These are phyloP conservation scores for Phlyctochytrium planicorne DNA, from an alignment of 192 early-diverging fungal genomes.

Conservation along the genomic window DNA sequence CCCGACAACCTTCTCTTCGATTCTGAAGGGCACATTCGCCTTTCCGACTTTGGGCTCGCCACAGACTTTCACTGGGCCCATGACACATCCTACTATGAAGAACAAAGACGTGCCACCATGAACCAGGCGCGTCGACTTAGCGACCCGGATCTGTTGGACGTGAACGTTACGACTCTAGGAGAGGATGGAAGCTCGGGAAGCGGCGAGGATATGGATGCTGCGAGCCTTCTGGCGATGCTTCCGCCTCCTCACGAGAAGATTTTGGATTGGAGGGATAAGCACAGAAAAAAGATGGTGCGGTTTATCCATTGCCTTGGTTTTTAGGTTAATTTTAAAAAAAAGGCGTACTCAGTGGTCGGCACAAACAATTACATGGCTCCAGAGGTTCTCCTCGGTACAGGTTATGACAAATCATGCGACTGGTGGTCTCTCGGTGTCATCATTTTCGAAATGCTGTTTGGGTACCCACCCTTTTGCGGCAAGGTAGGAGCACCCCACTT, in stretches of 20 bases:
- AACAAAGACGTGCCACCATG: neutral
- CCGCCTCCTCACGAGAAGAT: neutral
- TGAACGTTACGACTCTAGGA: neutral
- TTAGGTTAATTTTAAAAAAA: slow-evolving; percentile 32
- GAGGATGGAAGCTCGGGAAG: neutral
- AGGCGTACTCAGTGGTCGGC: slow-evolving; percentile 57
- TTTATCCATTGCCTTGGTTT: neutral
- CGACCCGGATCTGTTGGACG: neutral
- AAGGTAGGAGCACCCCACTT: too few relatives aligned
- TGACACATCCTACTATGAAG: slow-evolving; percentile 55
- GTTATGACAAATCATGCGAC: slow-evolving; percentile 65
- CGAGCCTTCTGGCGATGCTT: neutral
- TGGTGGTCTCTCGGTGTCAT: slow-evolving; percentile 81
- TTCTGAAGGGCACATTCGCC: slow-evolving; percentile 62
- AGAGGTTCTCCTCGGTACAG: slow-evolving; percentile 46
- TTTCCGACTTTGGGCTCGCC: slow-evolving; percentile 72
- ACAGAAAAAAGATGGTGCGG: slow-evolving; percentile 33
- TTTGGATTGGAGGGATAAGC: slow-evolving; percentile 23
- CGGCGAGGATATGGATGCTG: neutral
- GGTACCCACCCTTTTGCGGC: slow-evolving; percentile 49
- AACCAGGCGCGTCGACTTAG: neutral
- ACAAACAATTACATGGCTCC: slow-evolving; percentile 71
- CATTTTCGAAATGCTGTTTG: slow-evolving; percentile 74
- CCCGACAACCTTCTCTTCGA: slow-evolving; percentile 75
- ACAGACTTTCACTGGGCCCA: slow-evolving; percentile 69